Evolutionary conservation across 116 monocot genomes (phyloP).

Genomic region (Papilionanthe hybrid): DNA sequence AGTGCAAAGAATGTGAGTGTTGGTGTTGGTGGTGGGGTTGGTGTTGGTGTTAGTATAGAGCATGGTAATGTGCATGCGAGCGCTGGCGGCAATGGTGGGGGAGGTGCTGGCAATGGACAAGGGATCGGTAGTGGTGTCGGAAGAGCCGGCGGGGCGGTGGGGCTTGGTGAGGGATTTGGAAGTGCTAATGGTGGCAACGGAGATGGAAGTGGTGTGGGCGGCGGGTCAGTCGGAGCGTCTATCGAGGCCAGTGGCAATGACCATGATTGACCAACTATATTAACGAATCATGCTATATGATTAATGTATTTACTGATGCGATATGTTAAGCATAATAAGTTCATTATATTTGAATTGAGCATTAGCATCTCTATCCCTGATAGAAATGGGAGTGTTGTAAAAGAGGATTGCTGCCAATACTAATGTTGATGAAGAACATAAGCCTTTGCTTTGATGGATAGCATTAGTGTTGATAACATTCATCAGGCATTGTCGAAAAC

Average conservation of each 20-base stretch:
- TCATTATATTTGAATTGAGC: too few relatives aligned
- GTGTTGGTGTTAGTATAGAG: conserved; percentile 46
- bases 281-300: not conserved
- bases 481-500: too few relatives aligned
- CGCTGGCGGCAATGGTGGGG: conserved; percentile 12
- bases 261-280: not conserved
- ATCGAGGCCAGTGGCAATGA: not conserved
- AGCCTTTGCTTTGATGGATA: too few relatives aligned
- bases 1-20: conserved; percentile 41
- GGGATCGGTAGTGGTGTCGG: conserved; percentile 44
- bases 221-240: conserved; percentile 22
- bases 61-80: conserved; percentile 30
- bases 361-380: too few relatives aligned
- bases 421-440: too few relatives aligned
- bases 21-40: conserved; percentile 43
- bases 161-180: conserved; percentile 35
- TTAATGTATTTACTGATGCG: too few relatives aligned
- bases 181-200: conserved; percentile 26
- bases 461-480: too few relatives aligned
- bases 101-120: conserved; percentile 20
- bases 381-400: too few relatives aligned
- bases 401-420: too few relatives aligned
- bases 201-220: conserved; percentile 33
- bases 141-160: conserved; percentile 40
- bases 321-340: too few relatives aligned